Evolutionary conservation across 257 asterid genomes (phyloP), one percentile per base, ranked within the genome.

Genomic region (Paraleonurus japonicus): DNA sequence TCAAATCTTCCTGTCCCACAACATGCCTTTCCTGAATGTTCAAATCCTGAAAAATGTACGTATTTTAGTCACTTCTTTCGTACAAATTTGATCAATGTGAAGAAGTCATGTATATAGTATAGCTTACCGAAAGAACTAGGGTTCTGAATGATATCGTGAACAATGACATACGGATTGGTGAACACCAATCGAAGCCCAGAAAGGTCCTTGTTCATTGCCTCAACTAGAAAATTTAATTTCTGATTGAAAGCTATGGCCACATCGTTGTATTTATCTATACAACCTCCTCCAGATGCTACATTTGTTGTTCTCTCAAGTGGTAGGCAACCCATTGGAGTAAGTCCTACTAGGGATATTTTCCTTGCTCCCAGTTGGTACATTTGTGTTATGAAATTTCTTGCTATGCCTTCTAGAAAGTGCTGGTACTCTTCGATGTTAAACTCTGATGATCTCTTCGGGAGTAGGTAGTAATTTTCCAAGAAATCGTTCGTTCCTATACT

Each of bases 241-340:
- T 57, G 64, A 53, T 91, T 91, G 80, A 89, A 91, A 45, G 79
- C 81, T 61, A 53, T 33, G 15, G 97, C 95, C 65, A 91, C 88
- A 0, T 69, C 16, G 41, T 91, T 89, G 85, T 87, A 87, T 32
- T 64, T 67, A 15, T 83, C 81, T 67, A 77, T 75, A 67, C 97
- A 89, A 2, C 16, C 64, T 57, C 90, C 80, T 43, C 83, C 82
- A 11, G 58, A 70, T 32, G 61, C 63, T 27, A 80, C 0, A 61
- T 87, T 87, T 61, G 72, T 43, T 4, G 88, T 75, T 83, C 98
- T 87, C 79, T 86, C 93, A 32, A 89, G 73, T 11, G 96, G 97
- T 78, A 92, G 76, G 65, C 97, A 89, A 0, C 97, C 97, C 81
- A 92, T 89, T 2, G 97, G 97, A 53, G 93, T 83, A 65, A 92